These are phyloP conservation scores for Hypoxylon subgilvum DNA, from an alignment of 495 filamentous ascomycete genomes.

Conservation along the genomic window DNA sequence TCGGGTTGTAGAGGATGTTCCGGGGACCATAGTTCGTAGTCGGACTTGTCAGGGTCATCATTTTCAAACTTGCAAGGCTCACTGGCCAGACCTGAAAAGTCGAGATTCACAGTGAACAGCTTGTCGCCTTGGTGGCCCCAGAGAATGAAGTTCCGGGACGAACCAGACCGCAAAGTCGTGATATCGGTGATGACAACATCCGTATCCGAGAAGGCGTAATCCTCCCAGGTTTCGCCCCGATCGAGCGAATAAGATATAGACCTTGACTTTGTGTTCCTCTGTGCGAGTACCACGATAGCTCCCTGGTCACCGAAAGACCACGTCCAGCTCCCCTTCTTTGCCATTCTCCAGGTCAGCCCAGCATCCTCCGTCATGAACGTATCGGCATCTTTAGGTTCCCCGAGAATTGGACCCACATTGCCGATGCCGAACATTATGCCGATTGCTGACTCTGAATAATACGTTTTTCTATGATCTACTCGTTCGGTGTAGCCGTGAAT, in stretches of 20 bases:
- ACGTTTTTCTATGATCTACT: slow-evolving; percentile 75
- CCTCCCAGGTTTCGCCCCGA: slow-evolving; percentile 75
- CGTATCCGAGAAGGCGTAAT: slow-evolving; percentile 72
- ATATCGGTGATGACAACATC: slow-evolving; percentile 76
- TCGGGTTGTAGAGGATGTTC: slow-evolving; percentile 74
- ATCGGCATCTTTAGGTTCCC: slow-evolving; percentile 65
- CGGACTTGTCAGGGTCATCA: slow-evolving; percentile 65
- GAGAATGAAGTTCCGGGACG: slow-evolving; percentile 84
- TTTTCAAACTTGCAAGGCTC: slow-evolving; percentile 71
- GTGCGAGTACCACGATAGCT: slow-evolving; percentile 84
- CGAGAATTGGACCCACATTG: slow-evolving; percentile 80
- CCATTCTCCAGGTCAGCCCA: slow-evolving; percentile 83
- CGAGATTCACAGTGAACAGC: slow-evolving; percentile 76
- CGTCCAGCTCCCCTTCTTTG: slow-evolving; percentile 82
- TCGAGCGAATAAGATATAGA: slow-evolving; percentile 77
- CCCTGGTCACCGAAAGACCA: slow-evolving; percentile 97
- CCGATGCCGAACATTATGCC: slow-evolving; percentile 91
- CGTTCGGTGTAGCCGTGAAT: slow-evolving; percentile 95
- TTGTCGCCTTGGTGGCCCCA: slow-evolving; percentile 71
- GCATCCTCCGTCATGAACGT: slow-evolving; percentile 90
- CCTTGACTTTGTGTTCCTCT: slow-evolving; percentile 63
- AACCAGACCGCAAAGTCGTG: slow-evolving; percentile 86
- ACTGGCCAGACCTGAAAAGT: slow-evolving; percentile 80
- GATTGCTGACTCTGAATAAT: slow-evolving; percentile 84
- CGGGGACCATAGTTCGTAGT: slow-evolving; percentile 84